Percentiles rank a stretch among this genome's conserved stretches.
These are phyloP conservation scores for Mortierella sp. DNA, from an alignment of 371 early-diverging fungal genomes.

Conservation along the genomic window DNA sequence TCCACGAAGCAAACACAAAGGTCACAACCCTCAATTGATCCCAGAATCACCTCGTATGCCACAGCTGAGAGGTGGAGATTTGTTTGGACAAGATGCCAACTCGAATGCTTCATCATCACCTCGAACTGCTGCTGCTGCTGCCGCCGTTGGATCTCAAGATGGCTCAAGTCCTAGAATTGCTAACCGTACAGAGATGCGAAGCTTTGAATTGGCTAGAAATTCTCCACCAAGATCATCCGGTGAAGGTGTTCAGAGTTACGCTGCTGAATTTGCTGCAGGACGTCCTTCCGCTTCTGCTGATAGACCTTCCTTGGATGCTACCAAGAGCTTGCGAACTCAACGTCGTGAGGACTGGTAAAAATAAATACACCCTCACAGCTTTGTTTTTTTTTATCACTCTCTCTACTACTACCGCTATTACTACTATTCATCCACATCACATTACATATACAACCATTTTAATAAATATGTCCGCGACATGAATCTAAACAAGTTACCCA, in stretches of 20 bases:
- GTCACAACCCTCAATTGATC: constrained; percentile 47
- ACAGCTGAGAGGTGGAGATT: constrained; percentile 51
- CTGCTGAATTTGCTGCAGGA: constrained; percentile 24
- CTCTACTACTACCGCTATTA: too few species aligned
- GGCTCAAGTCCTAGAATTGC: constrained; percentile 30
- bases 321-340: constrained; percentile 42
- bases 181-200: constrained; percentile 37
- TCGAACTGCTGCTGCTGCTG: neutral
- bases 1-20: constrained; percentile 34
- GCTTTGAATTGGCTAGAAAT: constrained; percentile 47
- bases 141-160: neutral
- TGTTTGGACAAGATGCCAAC: constrained; percentile 50
- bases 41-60: constrained; percentile 48
- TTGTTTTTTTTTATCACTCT: neutral
- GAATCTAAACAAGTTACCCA: too few species aligned
- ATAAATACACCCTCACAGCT: neutral
- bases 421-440: too few species aligned
- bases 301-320: constrained; percentile 38
- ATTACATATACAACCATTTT: too few species aligned
- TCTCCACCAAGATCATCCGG: constrained; percentile 38
- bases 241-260: constrained; percentile 47
- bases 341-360: constrained; percentile 53
- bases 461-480: too few species aligned
- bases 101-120: constrained; percentile 17
- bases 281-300: constrained; percentile 26